Conservation (phyloP, 192 early-diverging fungal genomes). For the Umbelopsis vinacea region DNA sequence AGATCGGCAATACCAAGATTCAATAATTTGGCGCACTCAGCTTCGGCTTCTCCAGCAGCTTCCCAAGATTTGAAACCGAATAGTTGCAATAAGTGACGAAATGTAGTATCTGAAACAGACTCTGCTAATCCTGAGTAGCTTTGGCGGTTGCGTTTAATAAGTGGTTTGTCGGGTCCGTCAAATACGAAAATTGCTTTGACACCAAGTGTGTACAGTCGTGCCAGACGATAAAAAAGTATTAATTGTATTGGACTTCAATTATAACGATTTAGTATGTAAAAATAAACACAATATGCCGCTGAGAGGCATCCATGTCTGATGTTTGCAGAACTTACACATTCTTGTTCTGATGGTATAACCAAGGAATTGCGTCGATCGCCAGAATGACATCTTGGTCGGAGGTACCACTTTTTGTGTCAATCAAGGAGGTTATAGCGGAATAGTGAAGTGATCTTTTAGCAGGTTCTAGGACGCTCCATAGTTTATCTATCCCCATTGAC, state of each 20-base stretch:
- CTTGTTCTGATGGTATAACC: background rate
- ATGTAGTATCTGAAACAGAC: background rate
- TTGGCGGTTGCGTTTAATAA: slow-evolving; percentile 18
- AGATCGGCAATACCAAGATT: slow-evolving; percentile 31
- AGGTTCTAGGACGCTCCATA: slow-evolving; percentile 2
- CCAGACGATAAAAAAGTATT: slow-evolving; percentile 28
- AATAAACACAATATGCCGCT: background rate
- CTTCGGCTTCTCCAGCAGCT: slow-evolving; percentile 43
- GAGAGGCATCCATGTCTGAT: background rate
- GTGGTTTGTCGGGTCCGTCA: slow-evolving; percentile 28
- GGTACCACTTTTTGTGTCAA: background rate
- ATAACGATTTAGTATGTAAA: background rate
- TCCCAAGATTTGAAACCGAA: slow-evolving; percentile 34
- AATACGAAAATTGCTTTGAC: slow-evolving; percentile 40
- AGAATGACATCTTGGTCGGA: background rate
- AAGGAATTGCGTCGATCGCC: background rate
- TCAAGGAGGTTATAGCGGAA: slow-evolving; percentile 4
- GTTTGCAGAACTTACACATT: background rate
- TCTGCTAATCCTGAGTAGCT: slow-evolving; percentile 1
- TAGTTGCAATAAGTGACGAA: slow-evolving; percentile 16
- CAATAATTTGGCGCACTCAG: slow-evolving; percentile 40
- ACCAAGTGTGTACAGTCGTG: slow-evolving; percentile 27
- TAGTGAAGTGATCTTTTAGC: background rate
- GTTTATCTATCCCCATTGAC: background rate
- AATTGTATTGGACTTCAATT: background rate